Base-by-base conservation (phyloP, 805 yeast species). In the Candida piceae region DNA sequence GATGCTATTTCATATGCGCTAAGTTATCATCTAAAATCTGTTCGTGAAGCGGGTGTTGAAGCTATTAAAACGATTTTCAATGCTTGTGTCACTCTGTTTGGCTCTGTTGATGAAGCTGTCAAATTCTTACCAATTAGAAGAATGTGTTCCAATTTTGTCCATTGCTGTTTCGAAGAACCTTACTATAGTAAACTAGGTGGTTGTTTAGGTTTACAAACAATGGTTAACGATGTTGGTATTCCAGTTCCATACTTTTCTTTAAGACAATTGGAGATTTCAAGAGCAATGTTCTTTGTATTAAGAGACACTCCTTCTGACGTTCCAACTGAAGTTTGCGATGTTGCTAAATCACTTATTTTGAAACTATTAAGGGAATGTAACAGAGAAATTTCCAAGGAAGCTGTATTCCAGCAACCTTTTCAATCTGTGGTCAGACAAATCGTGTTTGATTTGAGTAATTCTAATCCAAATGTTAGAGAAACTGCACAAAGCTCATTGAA, bases 151-250 rank as follows among this genome's bases (percentile, higher is more conserved):
- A 81, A 80, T 36, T 83, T 94, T 51, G 79, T 93, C 30, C 99
- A 94, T 53, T 75, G 86, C 31, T 89, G 97, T 62, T 93, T 84
- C 55, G 94, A 85, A 44, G 96, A 86, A 58, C 81, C 78, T 24
- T 90, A 84, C 61, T 85, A 84, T 56, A 72, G 80, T 23, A 93
- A 93, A 49, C 69, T 85, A 7, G 97, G 97, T 7, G 97, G 97
- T 27, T 80, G 90, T 26, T 53, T 84, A 19, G 97, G 98, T 16
- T 66, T 93, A 32, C 70, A 76, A 46, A 76, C 87, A 2, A 68
- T 90, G 66, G 69, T 87, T 26, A 72, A 74, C 30, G 93, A 82
- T 31, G 62, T 83, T 23, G 71, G 63, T 1, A 74, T 86, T 31
- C 85, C 96, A 1, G 64, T 77, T 4, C 63, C 69, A 2, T 88